A percentile compares a stretch with the other conserved stretches of the same genome.
phyloP scores from a whole-genome alignment of 495 filamentous ascomycete species.

The Podospora appendiculata region DNA sequence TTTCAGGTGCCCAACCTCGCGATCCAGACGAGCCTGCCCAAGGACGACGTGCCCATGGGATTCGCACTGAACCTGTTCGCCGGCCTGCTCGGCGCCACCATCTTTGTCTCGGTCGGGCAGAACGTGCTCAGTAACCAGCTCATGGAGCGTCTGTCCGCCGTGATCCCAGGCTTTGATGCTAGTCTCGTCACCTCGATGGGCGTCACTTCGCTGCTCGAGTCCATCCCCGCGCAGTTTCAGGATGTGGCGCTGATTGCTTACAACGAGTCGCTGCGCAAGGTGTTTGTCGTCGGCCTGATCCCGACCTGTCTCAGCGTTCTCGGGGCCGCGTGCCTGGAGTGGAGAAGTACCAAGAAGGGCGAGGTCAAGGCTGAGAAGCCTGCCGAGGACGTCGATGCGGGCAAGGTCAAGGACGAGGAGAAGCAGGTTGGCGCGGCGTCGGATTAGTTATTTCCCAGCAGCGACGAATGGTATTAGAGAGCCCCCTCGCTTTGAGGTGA shows the following conservation, averaged over 20 bases:
- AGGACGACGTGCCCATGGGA: slow-evolving; percentile 48
- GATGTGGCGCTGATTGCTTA: slow-evolving; percentile 11
- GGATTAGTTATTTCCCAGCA: no score
- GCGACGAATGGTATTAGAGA: no score
- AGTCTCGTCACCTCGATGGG: slow-evolving; percentile 21
- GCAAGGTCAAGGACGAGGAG: not conserved
- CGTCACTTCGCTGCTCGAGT: slow-evolving; percentile 34
- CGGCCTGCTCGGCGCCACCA: slow-evolving; percentile 52
- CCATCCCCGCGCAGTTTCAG: slow-evolving; percentile 11
- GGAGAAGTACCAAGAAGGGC: not conserved
- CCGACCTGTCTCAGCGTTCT: not conserved
- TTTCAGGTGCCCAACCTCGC: slow-evolving; percentile 27
- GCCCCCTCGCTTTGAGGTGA: no score
- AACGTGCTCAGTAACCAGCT: slow-evolving; percentile 53
- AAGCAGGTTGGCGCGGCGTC: no score
- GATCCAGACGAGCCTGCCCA: slow-evolving; percentile 36
- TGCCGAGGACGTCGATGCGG: not conserved
- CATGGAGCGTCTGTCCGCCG: slow-evolving; percentile 27
- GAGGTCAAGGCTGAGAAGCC: not conserved
- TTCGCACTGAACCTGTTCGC: slow-evolving; percentile 51
- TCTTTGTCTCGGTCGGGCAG: slow-evolving; percentile 54
- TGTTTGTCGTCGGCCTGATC: not conserved
- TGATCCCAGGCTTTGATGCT: slow-evolving; percentile 13
- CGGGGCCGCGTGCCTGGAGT: not conserved
- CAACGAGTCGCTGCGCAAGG: slow-evolving; percentile 34